Conservation (phyloP, 2,329 filamentous ascomycete genomes). For the Arthrobotrys musiformis region DNA sequence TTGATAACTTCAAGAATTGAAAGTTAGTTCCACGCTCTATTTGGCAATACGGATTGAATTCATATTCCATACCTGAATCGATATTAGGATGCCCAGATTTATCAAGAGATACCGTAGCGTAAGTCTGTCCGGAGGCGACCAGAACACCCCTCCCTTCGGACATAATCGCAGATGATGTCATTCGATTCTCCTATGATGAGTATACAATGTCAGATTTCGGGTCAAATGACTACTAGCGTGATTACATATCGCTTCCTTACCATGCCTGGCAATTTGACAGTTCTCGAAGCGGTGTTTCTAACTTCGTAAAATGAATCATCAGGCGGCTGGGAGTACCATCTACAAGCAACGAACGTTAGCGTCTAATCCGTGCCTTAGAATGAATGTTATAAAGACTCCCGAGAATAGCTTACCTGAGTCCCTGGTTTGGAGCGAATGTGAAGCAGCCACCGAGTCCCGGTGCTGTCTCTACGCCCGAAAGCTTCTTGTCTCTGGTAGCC, state of each 20-base stretch:
- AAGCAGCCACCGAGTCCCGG: constrained; percentile 44
- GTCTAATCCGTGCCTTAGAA: neutral
- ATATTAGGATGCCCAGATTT: constrained; percentile 29
- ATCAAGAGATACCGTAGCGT: constrained; percentile 41
- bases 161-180: constrained; percentile 54
- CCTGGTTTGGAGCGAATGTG: constrained; percentile 49
- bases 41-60: neutral
- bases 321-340: constrained; percentile 48
- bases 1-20: constrained; percentile 10
- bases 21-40: neutral
- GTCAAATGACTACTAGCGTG: neutral
- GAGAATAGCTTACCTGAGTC: constrained; percentile 30
- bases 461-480: constrained; percentile 48
- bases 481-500: constrained; percentile 39
- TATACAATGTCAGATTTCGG: neutral
- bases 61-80: constrained; percentile 29
- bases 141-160: constrained; percentile 47
- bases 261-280: constrained; percentile 43
- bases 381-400: neutral
- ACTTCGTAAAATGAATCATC: constrained; percentile 53
- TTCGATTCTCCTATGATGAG: constrained; percentile 36
- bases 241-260: constrained; percentile 9
- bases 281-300: constrained; percentile 45
- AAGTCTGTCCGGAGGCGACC: constrained; percentile 41
- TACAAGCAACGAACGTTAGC: constrained; percentile 11